A percentile compares a stretch with the other conserved stretches of the same genome.
Evolutionary conservation across 495 filamentous ascomycete species (phyloP).

Genomic region (Aspergillus baeticus): DNA sequence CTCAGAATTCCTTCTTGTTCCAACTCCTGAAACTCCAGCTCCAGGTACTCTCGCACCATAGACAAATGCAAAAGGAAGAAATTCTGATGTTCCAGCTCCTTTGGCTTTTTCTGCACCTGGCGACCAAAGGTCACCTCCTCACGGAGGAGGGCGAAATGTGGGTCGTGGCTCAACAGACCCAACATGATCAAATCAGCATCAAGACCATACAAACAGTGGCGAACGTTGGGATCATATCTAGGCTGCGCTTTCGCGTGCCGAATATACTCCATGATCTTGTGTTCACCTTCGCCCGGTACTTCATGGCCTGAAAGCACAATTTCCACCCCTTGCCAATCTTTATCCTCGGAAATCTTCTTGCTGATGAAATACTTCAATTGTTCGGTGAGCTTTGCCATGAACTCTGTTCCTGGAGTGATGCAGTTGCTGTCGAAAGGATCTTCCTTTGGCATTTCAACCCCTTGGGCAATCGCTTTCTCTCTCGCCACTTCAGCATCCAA

Average conservation of each 20-base stretch:
- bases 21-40: conserved; percentile 94
- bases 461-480: conserved; percentile 85
- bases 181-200: conserved; percentile 99
- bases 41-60: conserved; percentile 95
- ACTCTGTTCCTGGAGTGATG: conserved; percentile 96
- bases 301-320: conserved; percentile 97
- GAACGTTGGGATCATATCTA: conserved; percentile 89
- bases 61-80: conserved; percentile 98
- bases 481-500: conserved; percentile 84
- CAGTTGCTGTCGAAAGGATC: conserved; percentile 98
- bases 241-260: conserved; percentile 92
- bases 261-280: conserved; percentile 99
- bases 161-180: conserved; percentile 93
- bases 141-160: conserved; percentile 94
- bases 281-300: conserved; percentile 98
- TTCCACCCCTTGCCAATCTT: conserved; percentile 94
- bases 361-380: conserved; percentile 98
- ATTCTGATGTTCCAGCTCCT: conserved; percentile 97
- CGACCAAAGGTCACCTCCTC: conserved; percentile 98
- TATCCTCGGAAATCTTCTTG: conserved; percentile 97
- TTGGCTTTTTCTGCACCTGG: conserved; percentile 78
- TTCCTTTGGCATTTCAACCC: conserved; percentile 90
- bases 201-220: conserved; percentile 95
- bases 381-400: conserved; percentile 92
- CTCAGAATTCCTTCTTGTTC: conserved; percentile 70